Evolutionary conservation across 2,329 filamentous ascomycete genomes (phyloP).

Genomic region (Trichoderma endophyticum): DNA sequence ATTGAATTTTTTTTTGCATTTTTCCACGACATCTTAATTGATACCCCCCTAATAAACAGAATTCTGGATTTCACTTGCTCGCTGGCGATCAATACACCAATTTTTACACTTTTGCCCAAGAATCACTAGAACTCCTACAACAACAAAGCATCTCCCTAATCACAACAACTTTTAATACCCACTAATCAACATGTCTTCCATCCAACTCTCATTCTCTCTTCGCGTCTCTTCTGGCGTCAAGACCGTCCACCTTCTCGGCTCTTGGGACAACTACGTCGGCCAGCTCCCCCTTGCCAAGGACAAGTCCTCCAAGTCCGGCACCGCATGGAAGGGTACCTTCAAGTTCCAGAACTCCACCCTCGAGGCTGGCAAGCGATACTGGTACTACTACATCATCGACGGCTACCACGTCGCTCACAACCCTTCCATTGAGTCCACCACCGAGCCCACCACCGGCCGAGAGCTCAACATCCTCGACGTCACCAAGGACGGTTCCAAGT

Average conservation of each 20-base stretch:
- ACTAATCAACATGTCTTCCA: constrained; percentile 69
- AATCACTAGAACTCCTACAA: constrained; percentile 12
- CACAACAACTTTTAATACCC: constrained; percentile 25
- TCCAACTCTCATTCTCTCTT: constrained; percentile 93
- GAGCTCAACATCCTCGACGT: constrained; percentile 97
- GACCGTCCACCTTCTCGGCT: constrained; percentile 94
- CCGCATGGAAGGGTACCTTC: constrained; percentile 88
- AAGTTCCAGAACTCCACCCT: constrained; percentile 86
- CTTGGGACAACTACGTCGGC: constrained; percentile 95
- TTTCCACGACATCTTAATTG: constrained; percentile 26
- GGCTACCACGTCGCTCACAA: constrained; percentile 98
- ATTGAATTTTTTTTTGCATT: constrained; percentile 20
- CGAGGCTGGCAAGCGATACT: constrained; percentile 88
- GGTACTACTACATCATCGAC: constrained; percentile 99
- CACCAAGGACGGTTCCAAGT: constrained; percentile 49
- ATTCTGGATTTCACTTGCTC: constrained; percentile 57
- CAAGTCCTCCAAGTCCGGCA: constrained; percentile 77
- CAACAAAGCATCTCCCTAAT: constrained; percentile 24
- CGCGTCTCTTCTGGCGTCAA: constrained; percentile 95
- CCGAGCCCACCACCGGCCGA: constrained; percentile 94
- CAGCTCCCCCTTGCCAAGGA: constrained; percentile 95
- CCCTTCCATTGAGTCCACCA: constrained; percentile 81
- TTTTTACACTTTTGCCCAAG: constrained; percentile 19
- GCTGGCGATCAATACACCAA: constrained; percentile 33
- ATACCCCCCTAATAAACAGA: constrained; percentile 45